phyloP scores from a whole-genome alignment of 306 rosid species.

The Elaeagnus macrophylla region DNA sequence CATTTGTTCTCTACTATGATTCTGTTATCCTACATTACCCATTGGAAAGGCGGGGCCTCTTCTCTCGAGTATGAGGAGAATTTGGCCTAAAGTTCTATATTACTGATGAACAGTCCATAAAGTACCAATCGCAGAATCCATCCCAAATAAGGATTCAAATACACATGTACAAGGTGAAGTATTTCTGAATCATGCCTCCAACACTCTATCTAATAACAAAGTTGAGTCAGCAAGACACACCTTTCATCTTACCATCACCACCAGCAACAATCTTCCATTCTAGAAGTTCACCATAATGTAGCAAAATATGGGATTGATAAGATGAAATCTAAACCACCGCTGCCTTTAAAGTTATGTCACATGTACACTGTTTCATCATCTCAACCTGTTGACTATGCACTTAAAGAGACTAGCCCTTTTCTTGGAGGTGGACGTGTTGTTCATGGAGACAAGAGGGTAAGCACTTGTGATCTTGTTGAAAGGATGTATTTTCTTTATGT shows the following conservation, averaged over 20 bases:
- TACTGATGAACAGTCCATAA: conserved; percentile 45
- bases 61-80: conserved; percentile 79
- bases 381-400: conserved; percentile 70
- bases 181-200: conserved; percentile 11
- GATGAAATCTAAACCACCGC: conserved; percentile 41
- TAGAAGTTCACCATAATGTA: conserved; percentile 35
- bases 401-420: conserved; percentile 87
- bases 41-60: conserved; percentile 57
- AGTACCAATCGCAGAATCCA: conserved; percentile 40
- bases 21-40: conserved; percentile 83
- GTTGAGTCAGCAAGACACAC: conserved; percentile 36
- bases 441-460: conserved; percentile 62
- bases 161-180: conserved; percentile 24
- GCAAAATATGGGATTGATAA: conserved; percentile 45
- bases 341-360: conserved; percentile 45
- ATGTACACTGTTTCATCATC: conserved; percentile 35
- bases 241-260: conserved; percentile 34
- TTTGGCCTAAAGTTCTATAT: conserved; percentile 64
- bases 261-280: conserved; percentile 31
- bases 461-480: conserved; percentile 85
- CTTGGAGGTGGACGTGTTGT: conserved; percentile 84
- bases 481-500: conserved; percentile 82
- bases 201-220: conserved; percentile 20
- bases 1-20: conserved; percentile 71
- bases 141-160: conserved; percentile 16